A percentile compares a stretch with the other conserved stretches of the same genome.
Evolutionary conservation across 192 early-diverging fungal genomes (phyloP).

Genomic region (Gryganskiella cystojenkinii): DNA sequence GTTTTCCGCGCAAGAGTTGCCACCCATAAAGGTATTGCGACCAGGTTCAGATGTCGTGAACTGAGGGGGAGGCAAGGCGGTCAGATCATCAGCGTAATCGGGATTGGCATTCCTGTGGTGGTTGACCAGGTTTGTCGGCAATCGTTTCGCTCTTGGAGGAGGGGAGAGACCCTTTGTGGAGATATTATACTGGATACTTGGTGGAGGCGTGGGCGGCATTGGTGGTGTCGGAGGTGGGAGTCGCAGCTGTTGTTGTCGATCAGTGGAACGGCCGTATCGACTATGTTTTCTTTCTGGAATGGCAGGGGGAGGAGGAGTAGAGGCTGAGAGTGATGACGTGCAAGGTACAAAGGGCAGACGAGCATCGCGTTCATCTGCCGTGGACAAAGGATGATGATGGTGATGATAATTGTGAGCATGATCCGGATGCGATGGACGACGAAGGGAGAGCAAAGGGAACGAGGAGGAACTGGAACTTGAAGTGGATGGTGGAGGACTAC

Average conservation of each 20-base stretch:
- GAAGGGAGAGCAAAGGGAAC: conserved; percentile 11
- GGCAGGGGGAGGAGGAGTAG: background rate
- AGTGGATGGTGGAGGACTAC: conserved; percentile 21
- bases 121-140: background rate
- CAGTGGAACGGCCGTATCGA: background rate
- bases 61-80: background rate
- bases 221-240: background rate
- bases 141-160: conserved; percentile 20
- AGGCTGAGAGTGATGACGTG: no score
- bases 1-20: background rate
- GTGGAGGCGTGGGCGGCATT: background rate
- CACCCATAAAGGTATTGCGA: conserved; percentile 17
- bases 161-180: conserved; percentile 31
- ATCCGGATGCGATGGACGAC: background rate
- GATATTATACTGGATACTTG: conserved; percentile 4
- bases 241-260: background rate
- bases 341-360: no score
- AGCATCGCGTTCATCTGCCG: no score
- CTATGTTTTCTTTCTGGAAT: background rate
- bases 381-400: background rate
- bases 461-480: conserved; percentile 14
- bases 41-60: background rate
- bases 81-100: background rate
- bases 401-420: background rate
- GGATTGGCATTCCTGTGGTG: background rate